Base-by-base conservation (phyloP, 768 basidiomycete species). In the Candolleomyces eurysporus region DNA sequence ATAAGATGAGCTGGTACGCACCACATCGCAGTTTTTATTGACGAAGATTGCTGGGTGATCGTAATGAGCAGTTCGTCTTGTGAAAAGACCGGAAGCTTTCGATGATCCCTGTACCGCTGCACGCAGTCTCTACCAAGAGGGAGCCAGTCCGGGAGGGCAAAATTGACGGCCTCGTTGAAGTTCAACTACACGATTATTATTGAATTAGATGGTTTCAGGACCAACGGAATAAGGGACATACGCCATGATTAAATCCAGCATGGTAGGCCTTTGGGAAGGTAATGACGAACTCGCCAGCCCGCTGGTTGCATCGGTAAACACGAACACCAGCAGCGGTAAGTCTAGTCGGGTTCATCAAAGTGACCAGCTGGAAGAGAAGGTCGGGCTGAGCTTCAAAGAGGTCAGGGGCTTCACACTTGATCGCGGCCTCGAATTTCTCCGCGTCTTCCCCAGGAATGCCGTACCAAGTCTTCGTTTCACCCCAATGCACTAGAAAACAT, bases 391-490 rank as follows among this genome's bases (percentile, higher is more conserved):
- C 92, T 71, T 98, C 94, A 70, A 99, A 99, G 21, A 99, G 84
- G 73, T 99, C 97, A 14, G 97, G 97, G 22, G 97, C 97, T 74
- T 98, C 96, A 58, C 84, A 83, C 75, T 89, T 90, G 73, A 99
- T 97, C 26, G 96, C 96, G 31, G 90, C 88, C 75, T 99, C 97
- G 69, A 99, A 98, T 73, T 93, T 93, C 66, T 92, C 93, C 30
- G 96, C 95, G 67, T 97, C 92, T 54, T 87, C 85, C n/a, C 92
- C 96, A 7, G 97, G 96, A 48, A 98, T 91, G 54, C 96, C 96
- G 74, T 99, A 99, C 97, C 97, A 99, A 0, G 96, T 99, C 80
- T 99, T 99, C 39, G 96, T 96, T 72, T 97, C 96, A 31, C 97
- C 97, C 93, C 94, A 98, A 72, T 98, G 95, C 91, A 96, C 94